Conservation (phyloP, 2,329 filamentous ascomycete species). For the Verticillium alfalfae region DNA sequence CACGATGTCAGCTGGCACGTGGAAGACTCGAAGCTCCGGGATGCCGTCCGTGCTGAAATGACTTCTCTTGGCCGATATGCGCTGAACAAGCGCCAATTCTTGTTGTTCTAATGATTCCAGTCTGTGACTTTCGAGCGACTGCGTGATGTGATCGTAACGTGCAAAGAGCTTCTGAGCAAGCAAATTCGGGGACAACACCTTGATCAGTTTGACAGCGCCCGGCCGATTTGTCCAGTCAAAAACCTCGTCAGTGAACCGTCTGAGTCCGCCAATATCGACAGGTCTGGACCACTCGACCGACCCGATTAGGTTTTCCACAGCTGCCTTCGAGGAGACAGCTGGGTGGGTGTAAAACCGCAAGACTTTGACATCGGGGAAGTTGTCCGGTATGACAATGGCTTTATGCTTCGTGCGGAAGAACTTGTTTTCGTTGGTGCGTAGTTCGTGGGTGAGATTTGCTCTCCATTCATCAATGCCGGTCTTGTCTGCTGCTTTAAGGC, state of each 20-base stretch:
- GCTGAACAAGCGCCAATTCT: conserved; percentile 52
- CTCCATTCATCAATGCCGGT: conserved; percentile 65
- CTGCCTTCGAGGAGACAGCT: conserved; percentile 61
- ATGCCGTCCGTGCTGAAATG: conserved; percentile 72
- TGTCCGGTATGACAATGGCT: conserved; percentile 67
- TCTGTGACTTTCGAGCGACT: conserved; percentile 8
- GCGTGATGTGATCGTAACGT: conserved; percentile 20
- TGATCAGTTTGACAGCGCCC: conserved; percentile 80
- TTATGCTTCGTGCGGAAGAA: conserved; percentile 75
- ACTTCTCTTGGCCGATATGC: conserved; percentile 60
- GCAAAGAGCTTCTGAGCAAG: conserved; percentile 55
- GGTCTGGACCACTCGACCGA: conserved; percentile 56
- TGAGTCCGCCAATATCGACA: conserved; percentile 61
- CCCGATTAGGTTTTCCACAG: conserved; percentile 47
- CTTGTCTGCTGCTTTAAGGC: conserved; percentile 53
- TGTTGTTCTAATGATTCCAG: conserved; percentile 26
- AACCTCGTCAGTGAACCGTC: conserved; percentile 69
- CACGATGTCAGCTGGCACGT: conserved; percentile 70
- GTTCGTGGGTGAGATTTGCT: conserved; percentile 64
- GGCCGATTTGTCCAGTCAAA: conserved; percentile 80
- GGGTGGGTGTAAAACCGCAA: conserved; percentile 86
- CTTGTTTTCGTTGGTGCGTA: conserved; percentile 77
- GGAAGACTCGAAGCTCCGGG: conserved; percentile 73
- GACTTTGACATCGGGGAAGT: conserved; percentile 75
- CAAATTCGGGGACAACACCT: conserved; percentile 71